These are phyloP conservation scores for Rostrohypoxylon terebratum DNA, from an alignment of 495 filamentous ascomycete genomes.

Conservation along the genomic window DNA sequence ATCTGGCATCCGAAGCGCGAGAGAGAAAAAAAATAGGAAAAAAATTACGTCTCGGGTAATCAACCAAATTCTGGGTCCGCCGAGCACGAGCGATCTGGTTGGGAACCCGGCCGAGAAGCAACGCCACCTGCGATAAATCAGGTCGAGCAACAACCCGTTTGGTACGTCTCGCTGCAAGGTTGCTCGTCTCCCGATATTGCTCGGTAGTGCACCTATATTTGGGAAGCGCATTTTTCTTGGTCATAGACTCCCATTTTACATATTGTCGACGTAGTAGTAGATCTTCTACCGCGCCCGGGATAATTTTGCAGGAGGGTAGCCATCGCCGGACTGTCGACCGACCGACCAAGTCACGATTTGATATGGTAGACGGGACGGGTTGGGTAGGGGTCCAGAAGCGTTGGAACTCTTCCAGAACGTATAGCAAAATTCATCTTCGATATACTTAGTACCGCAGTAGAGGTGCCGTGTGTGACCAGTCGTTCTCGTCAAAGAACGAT, in stretches of 20 bases:
- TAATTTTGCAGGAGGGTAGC: conserved; percentile 42
- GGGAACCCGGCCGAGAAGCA: conserved; percentile 31
- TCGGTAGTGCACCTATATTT: conserved; percentile 18
- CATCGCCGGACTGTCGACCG: conserved; percentile 37
- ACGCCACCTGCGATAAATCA: conserved; percentile 31
- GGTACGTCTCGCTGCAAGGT: conserved; percentile 19
- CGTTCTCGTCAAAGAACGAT: conserved; percentile 26
- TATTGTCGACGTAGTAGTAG: conserved; percentile 37
- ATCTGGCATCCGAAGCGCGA: conserved; percentile 22
- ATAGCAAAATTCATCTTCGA: conserved; percentile 15
- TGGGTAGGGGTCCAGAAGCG: conserved; percentile 8
- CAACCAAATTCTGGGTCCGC: conserved; percentile 39
- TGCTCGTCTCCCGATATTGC: conserved; percentile 20
- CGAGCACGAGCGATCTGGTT: conserved; percentile 32
- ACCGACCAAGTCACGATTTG: conserved; percentile 37
- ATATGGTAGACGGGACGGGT: conserved; percentile 30
- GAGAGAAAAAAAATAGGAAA: conserved; percentile 10
- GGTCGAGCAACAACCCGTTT: conserved; percentile 24
- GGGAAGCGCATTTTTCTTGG: conserved; percentile 29
- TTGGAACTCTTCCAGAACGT: conserved; percentile 44
- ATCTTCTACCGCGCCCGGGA: conserved; percentile 47
- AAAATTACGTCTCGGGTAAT: conserved; percentile 44
- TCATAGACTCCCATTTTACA: conserved; percentile 22
- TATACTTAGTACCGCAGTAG: conserved; percentile 37
- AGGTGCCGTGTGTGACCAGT: conserved; percentile 43